Evolutionary conservation across 768 basidiomycete species (phyloP), one percentile per base, ranked within the genome.

Genomic region (Lactarius sanguifluus): DNA sequence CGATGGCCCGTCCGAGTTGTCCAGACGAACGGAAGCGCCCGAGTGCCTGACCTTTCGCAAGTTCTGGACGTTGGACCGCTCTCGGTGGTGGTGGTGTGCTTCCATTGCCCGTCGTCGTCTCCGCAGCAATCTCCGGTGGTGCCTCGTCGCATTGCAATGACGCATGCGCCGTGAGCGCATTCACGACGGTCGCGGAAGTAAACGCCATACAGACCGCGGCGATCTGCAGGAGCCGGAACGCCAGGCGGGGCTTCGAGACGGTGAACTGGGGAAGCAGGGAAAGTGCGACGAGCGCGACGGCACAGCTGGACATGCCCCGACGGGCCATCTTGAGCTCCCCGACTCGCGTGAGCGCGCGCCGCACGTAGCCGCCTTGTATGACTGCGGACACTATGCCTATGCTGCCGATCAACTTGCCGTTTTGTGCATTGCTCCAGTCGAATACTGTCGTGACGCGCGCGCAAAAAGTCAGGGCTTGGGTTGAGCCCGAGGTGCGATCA

Each of bases 121-220:
- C 80, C 10, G 79, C 76, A 72, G 88, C 86, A 18, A 83, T 75
- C 15, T 76, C 82, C 41, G 62, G n/a, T 18, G 45, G 57, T 7
- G 61, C 56, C 34, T 94, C 92, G 73, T 96, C 92, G 69, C 93
- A 95, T 77, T 96, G 94, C 70, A 95, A 75, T 16, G 94, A 95
- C 12, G 96, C 96, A 69, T 89, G 86, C 30, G 95, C 88, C 43
- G 94, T 99, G 70, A 99, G 80, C 10, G 92, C 86, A 73, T 91
- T 98, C 68, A 99, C 96, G 59, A 97, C 96, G 1, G 94, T 97
- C 5, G 96, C 96, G 67, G 89, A 91, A 5, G 96, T 97, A 79
- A 94, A 97, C 5, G 94, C 94, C 78, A 98, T 82, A 72, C 89
- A 91, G 5, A 90, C 82, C 0, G 93, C 91, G 7, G 92, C 89